phyloP scores from a whole-genome alignment of 768 basidiomycete species.

The Pluteus cervinus region DNA sequence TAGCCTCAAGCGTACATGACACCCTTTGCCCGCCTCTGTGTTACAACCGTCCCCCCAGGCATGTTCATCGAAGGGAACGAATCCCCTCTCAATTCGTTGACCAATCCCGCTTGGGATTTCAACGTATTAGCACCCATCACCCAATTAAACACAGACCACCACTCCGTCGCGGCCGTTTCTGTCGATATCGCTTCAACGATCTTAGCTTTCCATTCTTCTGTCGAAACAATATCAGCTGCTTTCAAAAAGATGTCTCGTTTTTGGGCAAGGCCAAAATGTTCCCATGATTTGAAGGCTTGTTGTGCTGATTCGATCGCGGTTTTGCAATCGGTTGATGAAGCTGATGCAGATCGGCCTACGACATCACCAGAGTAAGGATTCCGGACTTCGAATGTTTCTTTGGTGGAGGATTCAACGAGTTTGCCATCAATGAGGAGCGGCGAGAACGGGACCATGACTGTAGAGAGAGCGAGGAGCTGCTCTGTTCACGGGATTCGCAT shows the following conservation, averaged over 20 bases:
- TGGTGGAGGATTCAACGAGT: slow-evolving; percentile 24
- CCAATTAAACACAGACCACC: slow-evolving; percentile 23
- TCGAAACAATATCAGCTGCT: slow-evolving; percentile 39
- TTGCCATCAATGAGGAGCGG: slow-evolving; percentile 38
- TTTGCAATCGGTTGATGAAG: slow-evolving; percentile 36
- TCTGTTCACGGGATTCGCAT: no score
- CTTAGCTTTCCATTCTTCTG: slow-evolving; percentile 33
- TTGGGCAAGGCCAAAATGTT: slow-evolving; percentile 24
- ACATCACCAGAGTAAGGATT: slow-evolving; percentile 36
- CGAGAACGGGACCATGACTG: slow-evolving; percentile 23
- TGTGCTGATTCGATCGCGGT: slow-evolving; percentile 40
- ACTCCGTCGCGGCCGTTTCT: slow-evolving; percentile 32
- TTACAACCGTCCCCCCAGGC: slow-evolving; percentile 39
- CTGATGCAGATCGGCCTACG: slow-evolving; percentile 40
- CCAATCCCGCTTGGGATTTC: slow-evolving; percentile 25
- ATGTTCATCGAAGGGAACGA: slow-evolving; percentile 32
- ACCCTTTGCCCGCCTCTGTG: slow-evolving; percentile 42
- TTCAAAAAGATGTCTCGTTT: slow-evolving; percentile 41
- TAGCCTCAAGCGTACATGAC: slow-evolving; percentile 40
- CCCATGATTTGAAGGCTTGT: slow-evolving; percentile 44
- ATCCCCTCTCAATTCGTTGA: slow-evolving; percentile 35
- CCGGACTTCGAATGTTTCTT: slow-evolving; percentile 37
- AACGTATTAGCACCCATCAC: slow-evolving; percentile 16
- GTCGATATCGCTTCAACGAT: slow-evolving; percentile 24
- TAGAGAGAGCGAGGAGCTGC: no score